phyloP scores from a whole-genome alignment of 768 basidiomycete genomes.

The Termitomyces sp. region DNA sequence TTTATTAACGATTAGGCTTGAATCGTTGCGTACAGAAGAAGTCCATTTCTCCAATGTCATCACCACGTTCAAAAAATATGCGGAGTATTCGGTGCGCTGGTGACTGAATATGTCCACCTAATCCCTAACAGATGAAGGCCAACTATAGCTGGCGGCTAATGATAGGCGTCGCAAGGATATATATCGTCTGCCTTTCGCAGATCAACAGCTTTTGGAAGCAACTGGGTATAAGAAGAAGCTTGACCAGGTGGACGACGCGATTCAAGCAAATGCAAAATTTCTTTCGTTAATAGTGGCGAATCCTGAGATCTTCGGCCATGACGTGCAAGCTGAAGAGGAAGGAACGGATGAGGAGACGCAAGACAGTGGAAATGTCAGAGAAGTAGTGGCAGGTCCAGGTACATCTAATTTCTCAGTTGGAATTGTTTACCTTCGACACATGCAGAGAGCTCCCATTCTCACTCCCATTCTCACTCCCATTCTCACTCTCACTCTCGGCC shows the following conservation, averaged over 20 bases:
- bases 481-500: constrained; percentile 17
- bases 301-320: constrained; percentile 77
- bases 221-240: constrained; percentile 80
- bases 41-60: constrained; percentile 74
- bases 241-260: constrained; percentile 74
- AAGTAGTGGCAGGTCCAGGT: constrained; percentile 4
- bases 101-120: background rate
- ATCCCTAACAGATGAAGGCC: constrained; percentile 7
- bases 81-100: constrained; percentile 59
- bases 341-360: constrained; percentile 11
- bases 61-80: constrained; percentile 70
- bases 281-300: constrained; percentile 67
- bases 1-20: background rate
- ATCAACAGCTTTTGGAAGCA: constrained; percentile 60
- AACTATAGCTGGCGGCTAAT: constrained; percentile 41
- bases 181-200: constrained; percentile 59
- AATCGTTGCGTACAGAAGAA: constrained; percentile 41
- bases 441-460: constrained; percentile 4
- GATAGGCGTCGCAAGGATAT: constrained; percentile 40
- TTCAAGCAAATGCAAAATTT: constrained; percentile 76
- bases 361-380: constrained; percentile 3
- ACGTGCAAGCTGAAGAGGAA: constrained; percentile 26
- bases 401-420: background rate
- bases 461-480: constrained; percentile 14
- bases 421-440: background rate